phyloP scores from a whole-genome alignment of 768 basidiomycete species.

The Tylopilus felleus region DNA sequence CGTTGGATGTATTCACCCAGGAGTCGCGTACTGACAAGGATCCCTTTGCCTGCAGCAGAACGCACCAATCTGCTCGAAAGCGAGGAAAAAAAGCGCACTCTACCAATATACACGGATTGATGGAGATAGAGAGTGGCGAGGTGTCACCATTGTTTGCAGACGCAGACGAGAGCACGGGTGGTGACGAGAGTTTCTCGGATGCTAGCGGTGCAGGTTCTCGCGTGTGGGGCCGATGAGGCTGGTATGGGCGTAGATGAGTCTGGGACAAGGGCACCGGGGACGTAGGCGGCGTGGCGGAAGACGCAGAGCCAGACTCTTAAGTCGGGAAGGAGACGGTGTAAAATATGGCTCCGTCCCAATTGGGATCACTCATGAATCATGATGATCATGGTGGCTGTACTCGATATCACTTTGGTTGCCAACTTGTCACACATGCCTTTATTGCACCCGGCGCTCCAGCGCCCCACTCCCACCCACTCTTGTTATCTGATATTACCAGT shows the following conservation, averaged over 20 bases:
- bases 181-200: slow-evolving; percentile 24
- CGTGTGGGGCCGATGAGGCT: slow-evolving; percentile 7
- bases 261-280: slow-evolving; percentile 19
- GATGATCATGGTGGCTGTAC: not conserved
- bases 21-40: slow-evolving; percentile 5
- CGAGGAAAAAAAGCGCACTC: slow-evolving; percentile 15
- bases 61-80: slow-evolving; percentile 13
- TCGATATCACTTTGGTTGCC: not conserved
- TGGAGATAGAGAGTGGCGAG: slow-evolving; percentile 25
- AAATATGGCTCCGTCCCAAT: no score
- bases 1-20: slow-evolving; percentile 25
- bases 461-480: no score
- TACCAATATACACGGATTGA: slow-evolving; percentile 21
- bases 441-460: no score
- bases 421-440: no score
- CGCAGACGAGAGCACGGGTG: slow-evolving; percentile 26
- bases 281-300: slow-evolving; percentile 21
- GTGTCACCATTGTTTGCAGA: slow-evolving; percentile 30
- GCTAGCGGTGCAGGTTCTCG: not conserved
- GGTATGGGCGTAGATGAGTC: slow-evolving; percentile 23
- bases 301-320: slow-evolving; percentile 19
- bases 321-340: slow-evolving; percentile 12
- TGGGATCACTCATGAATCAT: not conserved
- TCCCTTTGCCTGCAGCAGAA: slow-evolving; percentile 10
- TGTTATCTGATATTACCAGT: not conserved